Evolutionary conservation across 306 rosid species (phyloP), one percentile per base, ranked within the genome.

Genomic region (Sicyos edulis): DNA sequence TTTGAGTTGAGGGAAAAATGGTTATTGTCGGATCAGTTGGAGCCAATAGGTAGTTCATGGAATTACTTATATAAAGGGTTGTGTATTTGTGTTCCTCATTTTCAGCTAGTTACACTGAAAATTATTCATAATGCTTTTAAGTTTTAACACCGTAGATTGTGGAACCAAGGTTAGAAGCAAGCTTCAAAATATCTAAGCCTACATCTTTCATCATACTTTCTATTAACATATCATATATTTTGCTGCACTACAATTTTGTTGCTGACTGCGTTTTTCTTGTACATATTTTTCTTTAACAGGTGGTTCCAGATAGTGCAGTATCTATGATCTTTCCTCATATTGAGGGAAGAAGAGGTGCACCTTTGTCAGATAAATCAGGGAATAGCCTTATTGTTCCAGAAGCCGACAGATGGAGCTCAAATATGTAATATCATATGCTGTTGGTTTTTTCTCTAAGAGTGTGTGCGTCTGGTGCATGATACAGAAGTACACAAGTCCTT

Each of bases 351-450:
- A 58, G 76, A 74, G 78, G 79, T 73, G 81, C 79, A 74, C 70
- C 83, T 29, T 79, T 68, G 77, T 78, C 78, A 73, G 26, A 82
- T 67, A 55, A 76, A 60, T 75, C 75, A 71, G 88, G 79, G 68
- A 79, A 86, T 3, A 54, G 77, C 77, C 72, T 63, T 64, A 71
- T 50, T 71, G 75, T 64, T 69, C 69, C 81, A 66, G 76, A 83
- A 75, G 81, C 66, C 58, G 84, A 82, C 66, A 78, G 42, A 79
- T 79, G 78, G 80, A 71, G 74, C 78, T 81, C 85, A 76, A 81
- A 81, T 71, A 75, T 78, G 97, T 90, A 88, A 85, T 66, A 76
- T 76, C 67, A 80, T 79, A 76, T 73, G 54, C 78, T 83, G 75
- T 20, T 21, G 56, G 55, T 47, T 68, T 3, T 34, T 68, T 68